Conservation (phyloP, 2,329 filamentous ascomycete species). For the Clarireedia homoeocarpa region DNA sequence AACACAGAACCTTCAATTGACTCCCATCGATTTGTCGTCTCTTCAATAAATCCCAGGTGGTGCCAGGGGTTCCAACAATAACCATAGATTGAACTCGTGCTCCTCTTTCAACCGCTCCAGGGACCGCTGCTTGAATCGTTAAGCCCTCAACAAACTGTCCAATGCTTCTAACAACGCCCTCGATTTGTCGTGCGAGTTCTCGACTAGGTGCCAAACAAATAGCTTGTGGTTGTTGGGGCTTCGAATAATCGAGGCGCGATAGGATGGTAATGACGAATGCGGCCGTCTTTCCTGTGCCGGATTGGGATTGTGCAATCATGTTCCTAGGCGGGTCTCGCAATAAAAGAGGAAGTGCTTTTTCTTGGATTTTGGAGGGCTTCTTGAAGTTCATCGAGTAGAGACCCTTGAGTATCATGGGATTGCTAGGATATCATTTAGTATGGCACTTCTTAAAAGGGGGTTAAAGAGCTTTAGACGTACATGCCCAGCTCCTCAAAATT, state of each 20-base stretch:
- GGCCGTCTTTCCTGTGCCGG: slow-evolving; percentile 94
- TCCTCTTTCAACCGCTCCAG: slow-evolving; percentile 63
- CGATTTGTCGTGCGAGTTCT: slow-evolving; percentile 90
- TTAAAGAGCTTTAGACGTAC: slow-evolving; percentile 36
- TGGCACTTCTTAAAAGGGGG: neutral
- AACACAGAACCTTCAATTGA: slow-evolving; percentile 71
- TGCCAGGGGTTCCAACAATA: slow-evolving; percentile 89
- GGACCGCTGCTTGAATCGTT: slow-evolving; percentile 73
- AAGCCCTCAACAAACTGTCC: slow-evolving; percentile 75
- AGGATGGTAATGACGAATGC: slow-evolving; percentile 92
- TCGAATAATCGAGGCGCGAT: slow-evolving; percentile 69
- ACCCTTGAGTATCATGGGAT: slow-evolving; percentile 63
- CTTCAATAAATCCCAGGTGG: slow-evolving; percentile 79
- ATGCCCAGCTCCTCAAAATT: slow-evolving; percentile 80
- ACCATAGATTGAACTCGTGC: slow-evolving; percentile 66
- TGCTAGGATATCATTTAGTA: slow-evolving; percentile 31
- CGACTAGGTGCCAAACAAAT: slow-evolving; percentile 85
- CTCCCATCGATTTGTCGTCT: slow-evolving; percentile 65
- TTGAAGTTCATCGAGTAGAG: slow-evolving; percentile 77
- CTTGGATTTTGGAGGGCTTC: slow-evolving; percentile 97
- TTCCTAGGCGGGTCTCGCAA: slow-evolving; percentile 80
- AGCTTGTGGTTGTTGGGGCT: slow-evolving; percentile 68
- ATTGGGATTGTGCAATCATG: slow-evolving; percentile 98
- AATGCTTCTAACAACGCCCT: slow-evolving; percentile 75
- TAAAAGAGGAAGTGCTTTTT: slow-evolving; percentile 84